Evolutionary conservation across 805 yeast genomes (phyloP), one percentile per base, ranked within the genome.

Genomic region (Ogataea kodamae): DNA sequence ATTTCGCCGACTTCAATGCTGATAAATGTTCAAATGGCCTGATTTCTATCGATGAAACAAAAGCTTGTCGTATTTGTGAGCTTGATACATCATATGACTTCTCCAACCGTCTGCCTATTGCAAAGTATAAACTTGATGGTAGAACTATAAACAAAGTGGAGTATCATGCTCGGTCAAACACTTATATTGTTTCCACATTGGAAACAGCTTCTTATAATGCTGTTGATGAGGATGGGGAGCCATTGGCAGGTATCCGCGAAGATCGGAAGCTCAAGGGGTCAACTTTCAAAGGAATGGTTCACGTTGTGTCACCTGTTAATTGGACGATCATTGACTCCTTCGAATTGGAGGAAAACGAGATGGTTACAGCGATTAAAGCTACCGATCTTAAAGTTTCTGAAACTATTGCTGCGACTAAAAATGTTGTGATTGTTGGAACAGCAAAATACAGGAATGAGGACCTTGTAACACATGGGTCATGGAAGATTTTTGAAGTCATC

Each of bases 381-480:
- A 70, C 78, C 62, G 59, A 62, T 14, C 55, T 75, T 31, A 72
- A 70, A 26, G 39, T 53, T 5, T 48, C 48, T 6, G 53, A 50
- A 26, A 35, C 48, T 7, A 27, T 33, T 17, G 37, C 35, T 9
- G 26, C 27, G 9, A 64, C 71, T 38, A 74, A 77, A 42, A 92
- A 84, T 49, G 74, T 76, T 31, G 60, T 92, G 6, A 78, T 86
- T 1, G 65, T 81, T n/a, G 97, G 97, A 2, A 74, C 89, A 2
- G 82, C 92, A 1, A 66, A 70, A 35, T 71, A 78, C 33, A 70
- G 90, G 38, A 76, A 79, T 39, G 98, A 90, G 53, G 96, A 88
- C 59, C 62, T 81, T 39, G 72, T 85, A 3, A 74, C 94, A 0
- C 75, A 77, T 49, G 98, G 98, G 0, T 66, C 79, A 1, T 82